phyloP scores from a whole-genome alignment of 1,284 basidiomycete genomes.

The Grifola frondosa region DNA sequence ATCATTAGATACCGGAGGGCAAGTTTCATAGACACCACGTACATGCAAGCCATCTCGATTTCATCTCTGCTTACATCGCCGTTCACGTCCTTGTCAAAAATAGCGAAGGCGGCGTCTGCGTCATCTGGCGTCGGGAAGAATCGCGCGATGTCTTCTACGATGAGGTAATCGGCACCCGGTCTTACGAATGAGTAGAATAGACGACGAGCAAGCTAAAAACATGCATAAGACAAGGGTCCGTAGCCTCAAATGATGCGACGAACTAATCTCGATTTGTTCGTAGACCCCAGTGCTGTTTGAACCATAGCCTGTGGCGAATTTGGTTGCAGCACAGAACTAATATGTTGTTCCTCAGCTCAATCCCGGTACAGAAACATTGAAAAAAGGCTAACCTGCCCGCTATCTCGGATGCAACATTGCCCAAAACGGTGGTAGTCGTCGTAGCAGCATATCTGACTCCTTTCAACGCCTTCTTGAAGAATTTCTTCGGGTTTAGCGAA shows the following conservation, averaged over 20 bases:
- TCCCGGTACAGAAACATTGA: not conserved
- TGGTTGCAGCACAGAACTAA: slow-evolving; percentile 79
- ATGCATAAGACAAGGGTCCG: not conserved
- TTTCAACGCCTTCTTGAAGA: slow-evolving; percentile 73
- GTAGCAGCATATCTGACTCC: slow-evolving; percentile 73
- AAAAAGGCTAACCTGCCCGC: slow-evolving; percentile 52
- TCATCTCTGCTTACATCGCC: slow-evolving; percentile 79
- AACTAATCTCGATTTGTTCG: slow-evolving; percentile 81
- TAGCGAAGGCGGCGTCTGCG: slow-evolving; percentile 62
- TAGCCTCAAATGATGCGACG: not conserved
- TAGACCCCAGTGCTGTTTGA: slow-evolving; percentile 73
- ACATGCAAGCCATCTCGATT: slow-evolving; percentile 76
- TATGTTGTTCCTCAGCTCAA: slow-evolving; percentile 10
- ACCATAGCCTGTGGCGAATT: slow-evolving; percentile 87
- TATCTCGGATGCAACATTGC: slow-evolving; percentile 75
- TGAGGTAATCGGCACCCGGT: slow-evolving; percentile 57
- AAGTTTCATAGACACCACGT: slow-evolving; percentile 16
- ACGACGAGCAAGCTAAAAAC: slow-evolving; percentile 68
- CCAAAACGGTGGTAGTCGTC: slow-evolving; percentile 81
- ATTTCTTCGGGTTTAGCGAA: slow-evolving; percentile 54
- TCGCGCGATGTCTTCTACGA: slow-evolving; percentile 70
- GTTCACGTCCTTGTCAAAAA: slow-evolving; percentile 86
- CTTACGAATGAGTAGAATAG: slow-evolving; percentile 87
- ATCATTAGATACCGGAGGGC: not conserved
- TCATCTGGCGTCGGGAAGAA: slow-evolving; percentile 73